Base-by-base conservation (phyloP, 2,329 filamentous ascomycete species). In the Botrytis medusae region DNA sequence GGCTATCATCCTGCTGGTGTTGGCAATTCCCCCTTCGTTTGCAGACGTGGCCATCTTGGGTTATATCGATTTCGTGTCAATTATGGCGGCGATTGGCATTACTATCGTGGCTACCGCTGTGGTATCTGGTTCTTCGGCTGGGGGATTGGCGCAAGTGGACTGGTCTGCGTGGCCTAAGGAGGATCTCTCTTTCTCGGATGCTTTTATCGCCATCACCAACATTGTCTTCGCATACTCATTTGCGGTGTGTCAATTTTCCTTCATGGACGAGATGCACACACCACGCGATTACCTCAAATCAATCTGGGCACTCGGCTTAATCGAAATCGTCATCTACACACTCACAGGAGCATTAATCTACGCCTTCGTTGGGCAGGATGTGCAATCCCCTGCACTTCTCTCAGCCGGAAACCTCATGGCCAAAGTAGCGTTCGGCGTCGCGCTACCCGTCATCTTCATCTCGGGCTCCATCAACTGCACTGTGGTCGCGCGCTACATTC, bases 381-480 rank as follows among this genome's bases (percentile, higher is more conserved):
- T 92, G 7, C 80, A 83, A 20, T 88, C 86, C 6, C 90, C 90
- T 0, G 89, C 90, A 0, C 83, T 92, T 5, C 86, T 87, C 16
- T 87, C 87, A 3, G 86, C 88, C 7, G 83, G 85, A 7, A 81
- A 82, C 0, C 74, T 85, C 0, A 79, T 90, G 20, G 83, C 84
- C 10, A 90, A 90, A 74, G 81, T 91, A 9, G 87, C 88, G 1
- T 91, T 87, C 76, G 88, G 87, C 25, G 81, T 91, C 74, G 89
- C 89, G 0, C 82, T 88, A 0, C 89, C 89, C 0, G 90, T 88
- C 4, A 91, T 91, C 75, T 82, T 91, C 72, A 86, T 91, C 69
- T 87, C 89, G 0, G 89, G 89, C 59, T 87, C 90, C 9, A 88
- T 91, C 75, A 87, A 89, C 77, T 87, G 85, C 22, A 85, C 87